Evolutionary conservation across 768 basidiomycete species (phyloP).

Genomic region (Strobilomyces echinocephalus): DNA sequence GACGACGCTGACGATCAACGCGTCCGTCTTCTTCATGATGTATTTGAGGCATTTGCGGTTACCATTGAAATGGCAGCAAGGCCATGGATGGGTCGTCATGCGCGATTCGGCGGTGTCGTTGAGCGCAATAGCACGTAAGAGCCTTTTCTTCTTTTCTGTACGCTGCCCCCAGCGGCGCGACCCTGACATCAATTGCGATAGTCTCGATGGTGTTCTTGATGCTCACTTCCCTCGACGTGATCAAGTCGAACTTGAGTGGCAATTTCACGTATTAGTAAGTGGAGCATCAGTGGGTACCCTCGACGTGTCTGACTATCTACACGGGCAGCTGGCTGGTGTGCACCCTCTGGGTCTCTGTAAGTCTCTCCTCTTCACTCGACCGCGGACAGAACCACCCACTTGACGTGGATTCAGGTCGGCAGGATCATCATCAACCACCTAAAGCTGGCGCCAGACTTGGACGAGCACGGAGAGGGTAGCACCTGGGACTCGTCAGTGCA

Average conservation of each 20-base stretch:
- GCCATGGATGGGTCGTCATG: constrained; percentile 7
- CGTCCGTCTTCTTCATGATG: constrained; percentile 16
- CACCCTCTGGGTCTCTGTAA: constrained; percentile 17
- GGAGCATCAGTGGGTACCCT: neutral
- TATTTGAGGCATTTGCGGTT: constrained; percentile 16
- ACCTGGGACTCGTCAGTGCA: constrained; percentile 6
- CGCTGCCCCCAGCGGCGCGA: neutral
- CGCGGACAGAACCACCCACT: neutral
- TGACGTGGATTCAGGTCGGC: constrained; percentile 10
- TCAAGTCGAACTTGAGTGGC: constrained; percentile 10
- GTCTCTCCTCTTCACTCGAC: neutral
- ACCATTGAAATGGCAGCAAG: constrained; percentile 5
- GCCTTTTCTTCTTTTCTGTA: neutral
- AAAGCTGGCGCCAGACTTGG: neutral
- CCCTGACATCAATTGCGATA: neutral
- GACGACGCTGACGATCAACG: constrained; percentile 16
- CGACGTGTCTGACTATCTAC: neutral
- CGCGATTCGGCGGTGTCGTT: constrained; percentile 15
- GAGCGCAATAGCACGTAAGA: constrained; percentile 12
- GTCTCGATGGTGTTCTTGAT: constrained; percentile 17
- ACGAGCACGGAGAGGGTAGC: neutral
- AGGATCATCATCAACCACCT: constrained; percentile 13
- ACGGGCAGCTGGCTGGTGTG: constrained; percentile 16
- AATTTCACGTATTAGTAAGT: constrained; percentile 23
- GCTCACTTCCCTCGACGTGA: constrained; percentile 10